Conservation (phyloP, 2,329 filamentous ascomycete species). For the Paracorniculantispora psalliotae region DNA sequence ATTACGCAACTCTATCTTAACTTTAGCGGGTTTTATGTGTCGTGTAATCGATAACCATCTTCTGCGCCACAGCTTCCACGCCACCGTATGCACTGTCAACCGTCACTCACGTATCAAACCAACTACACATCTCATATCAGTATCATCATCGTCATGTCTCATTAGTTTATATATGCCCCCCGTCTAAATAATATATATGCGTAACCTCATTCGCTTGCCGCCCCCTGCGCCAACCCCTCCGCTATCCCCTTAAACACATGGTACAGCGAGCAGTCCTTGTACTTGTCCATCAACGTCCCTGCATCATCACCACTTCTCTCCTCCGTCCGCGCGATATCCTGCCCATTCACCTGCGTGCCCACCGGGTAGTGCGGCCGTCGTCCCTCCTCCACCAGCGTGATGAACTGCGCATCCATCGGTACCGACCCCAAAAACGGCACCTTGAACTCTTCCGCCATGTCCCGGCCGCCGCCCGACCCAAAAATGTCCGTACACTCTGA, state of each 20-base stretch:
- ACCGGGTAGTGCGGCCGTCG: slow-evolving; percentile 60
- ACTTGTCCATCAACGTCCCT: slow-evolving; percentile 62
- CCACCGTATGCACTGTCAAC: no score
- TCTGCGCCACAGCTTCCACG: no score
- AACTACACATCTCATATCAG: no score
- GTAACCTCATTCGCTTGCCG: slow-evolving; percentile 5
- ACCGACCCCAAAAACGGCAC: slow-evolving; percentile 82
- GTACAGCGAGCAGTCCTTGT: slow-evolving; percentile 64
- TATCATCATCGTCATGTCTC: no score
- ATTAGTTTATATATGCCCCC: no score
- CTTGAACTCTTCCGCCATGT: slow-evolving; percentile 81
- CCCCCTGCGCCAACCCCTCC: slow-evolving; percentile 31
- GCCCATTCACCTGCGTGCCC: slow-evolving; percentile 58
- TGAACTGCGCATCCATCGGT: slow-evolving; percentile 90
- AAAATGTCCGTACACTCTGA: slow-evolving; percentile 91
- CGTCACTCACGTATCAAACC: no score
- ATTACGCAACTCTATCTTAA: no score
- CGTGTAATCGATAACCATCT: no score
- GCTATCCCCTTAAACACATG: slow-evolving; percentile 65
- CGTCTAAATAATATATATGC: no score
- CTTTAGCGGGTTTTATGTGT: no score
- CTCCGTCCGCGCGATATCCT: slow-evolving; percentile 41
- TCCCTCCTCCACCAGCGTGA: slow-evolving; percentile 75
- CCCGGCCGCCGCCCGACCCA: slow-evolving; percentile 79
- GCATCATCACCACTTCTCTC: slow-evolving; percentile 19